These are phyloP conservation scores for Fusarium pseudoanthophilum DNA, from an alignment of 2,329 filamentous ascomycete species.

Conservation along the genomic window DNA sequence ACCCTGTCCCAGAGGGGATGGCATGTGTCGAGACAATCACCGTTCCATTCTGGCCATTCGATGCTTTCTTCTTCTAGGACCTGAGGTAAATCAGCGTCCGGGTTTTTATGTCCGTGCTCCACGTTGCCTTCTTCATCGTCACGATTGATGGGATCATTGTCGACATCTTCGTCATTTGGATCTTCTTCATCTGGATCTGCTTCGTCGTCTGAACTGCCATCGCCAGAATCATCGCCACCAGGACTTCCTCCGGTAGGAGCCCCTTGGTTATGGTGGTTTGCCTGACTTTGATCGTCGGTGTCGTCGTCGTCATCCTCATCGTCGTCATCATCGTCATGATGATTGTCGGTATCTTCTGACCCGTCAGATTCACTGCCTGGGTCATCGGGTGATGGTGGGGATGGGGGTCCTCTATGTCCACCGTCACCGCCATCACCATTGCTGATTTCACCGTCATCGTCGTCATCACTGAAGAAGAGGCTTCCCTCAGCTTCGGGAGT, in stretches of 20 bases:
- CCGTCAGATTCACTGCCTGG: background rate
- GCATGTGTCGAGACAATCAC: background rate
- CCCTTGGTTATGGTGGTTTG: background rate
- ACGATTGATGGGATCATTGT: background rate
- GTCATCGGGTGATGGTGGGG: background rate
- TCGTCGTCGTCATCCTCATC: background rate
- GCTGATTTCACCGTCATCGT: background rate
- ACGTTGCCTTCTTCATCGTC: background rate
- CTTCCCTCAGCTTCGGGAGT: background rate
- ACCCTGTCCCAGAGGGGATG: background rate
- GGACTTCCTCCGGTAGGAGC: background rate
- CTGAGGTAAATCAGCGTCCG: rapidly evolving
- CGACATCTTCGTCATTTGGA: background rate
- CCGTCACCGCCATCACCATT: background rate
- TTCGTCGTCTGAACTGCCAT: background rate
- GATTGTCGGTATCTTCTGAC: background rate
- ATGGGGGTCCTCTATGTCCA: background rate
- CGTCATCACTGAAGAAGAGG: background rate
- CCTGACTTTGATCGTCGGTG: background rate
- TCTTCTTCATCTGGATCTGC: background rate
- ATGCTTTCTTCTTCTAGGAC: background rate
- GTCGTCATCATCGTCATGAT: background rate
- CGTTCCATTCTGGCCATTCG: background rate
- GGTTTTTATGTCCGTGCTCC: background rate
- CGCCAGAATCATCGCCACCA: background rate